Percentiles rank a stretch among this genome's conserved stretches.
These are phyloP conservation scores for Aspergillus japonicus DNA, from an alignment of 2,329 filamentous ascomycete genomes.

Conservation along the genomic window DNA sequence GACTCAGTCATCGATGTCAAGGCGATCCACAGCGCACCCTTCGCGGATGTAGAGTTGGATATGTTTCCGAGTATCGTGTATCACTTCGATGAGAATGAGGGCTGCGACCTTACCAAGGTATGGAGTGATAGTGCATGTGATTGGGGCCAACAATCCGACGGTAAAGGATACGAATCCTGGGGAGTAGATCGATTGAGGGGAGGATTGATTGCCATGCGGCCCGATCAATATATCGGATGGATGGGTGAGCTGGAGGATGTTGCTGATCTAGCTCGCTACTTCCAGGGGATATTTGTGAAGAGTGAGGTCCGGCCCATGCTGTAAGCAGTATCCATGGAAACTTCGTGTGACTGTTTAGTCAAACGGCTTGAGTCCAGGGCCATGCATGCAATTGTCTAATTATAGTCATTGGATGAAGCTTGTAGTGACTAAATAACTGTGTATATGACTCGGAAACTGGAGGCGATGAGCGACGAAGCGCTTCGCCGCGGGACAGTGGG, in stretches of 20 bases:
- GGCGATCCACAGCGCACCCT: conserved; percentile 57
- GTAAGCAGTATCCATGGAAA: neutral
- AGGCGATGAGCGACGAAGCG: neutral
- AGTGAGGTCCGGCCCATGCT: neutral
- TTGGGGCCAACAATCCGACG: conserved; percentile 25
- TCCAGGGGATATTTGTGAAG: conserved; percentile 21
- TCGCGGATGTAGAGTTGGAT: conserved; percentile 51
- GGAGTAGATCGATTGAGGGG: conserved; percentile 25
- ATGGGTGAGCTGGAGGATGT: conserved; percentile 27
- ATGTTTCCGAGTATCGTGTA: conserved; percentile 52
- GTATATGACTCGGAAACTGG: neutral
- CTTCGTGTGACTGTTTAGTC: too few species aligned
- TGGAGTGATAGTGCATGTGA: conserved; percentile 51
- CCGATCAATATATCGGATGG: conserved; percentile 32
- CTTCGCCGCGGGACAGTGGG: neutral
- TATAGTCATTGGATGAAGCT: neutral
- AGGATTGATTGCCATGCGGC: conserved; percentile 24
- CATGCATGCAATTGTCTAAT: too few species aligned
- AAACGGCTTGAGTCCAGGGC: too few species aligned
- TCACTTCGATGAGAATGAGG: conserved; percentile 47
- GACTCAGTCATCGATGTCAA: conserved; percentile 59
- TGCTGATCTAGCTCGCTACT: conserved; percentile 21
- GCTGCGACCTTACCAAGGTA: conserved; percentile 59
- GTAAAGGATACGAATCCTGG: conserved; percentile 29
- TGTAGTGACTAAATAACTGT: neutral